phyloP scores from a whole-genome alignment of 2,329 filamentous ascomycete species.

The Penicillium fuscoglaucum region DNA sequence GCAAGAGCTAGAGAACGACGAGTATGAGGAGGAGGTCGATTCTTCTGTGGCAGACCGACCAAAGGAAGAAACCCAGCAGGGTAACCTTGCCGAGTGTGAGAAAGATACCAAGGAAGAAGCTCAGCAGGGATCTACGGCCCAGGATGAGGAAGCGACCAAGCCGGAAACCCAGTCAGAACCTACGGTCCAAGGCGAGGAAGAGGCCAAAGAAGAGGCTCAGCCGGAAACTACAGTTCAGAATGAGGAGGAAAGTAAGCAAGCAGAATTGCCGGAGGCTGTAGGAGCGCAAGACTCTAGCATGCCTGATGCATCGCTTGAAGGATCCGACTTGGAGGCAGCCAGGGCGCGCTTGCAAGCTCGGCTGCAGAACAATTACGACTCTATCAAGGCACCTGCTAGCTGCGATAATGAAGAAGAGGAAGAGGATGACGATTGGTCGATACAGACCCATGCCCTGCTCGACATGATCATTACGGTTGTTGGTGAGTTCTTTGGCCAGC shows the following conservation, averaged over 20 bases:
- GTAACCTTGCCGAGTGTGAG: not conserved
- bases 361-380: slow-evolving; percentile 24
- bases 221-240: not conserved
- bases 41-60: slow-evolving; percentile 7
- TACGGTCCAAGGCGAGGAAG: not conserved
- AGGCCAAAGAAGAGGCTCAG: slow-evolving; percentile 2
- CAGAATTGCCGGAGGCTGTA: not conserved
- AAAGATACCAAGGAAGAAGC: not conserved
- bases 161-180: not conserved
- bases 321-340: slow-evolving; percentile 49
- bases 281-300: slow-evolving; percentile 18
- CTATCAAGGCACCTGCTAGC: not conserved
- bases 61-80: not conserved
- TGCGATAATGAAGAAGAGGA: slow-evolving; percentile 9
- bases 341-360: slow-evolving; percentile 49
- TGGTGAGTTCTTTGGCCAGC: slow-evolving; percentile 86
- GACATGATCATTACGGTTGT: slow-evolving; percentile 90
- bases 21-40: slow-evolving; percentile 15
- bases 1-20: slow-evolving; percentile 44
- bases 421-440: slow-evolving; percentile 27
- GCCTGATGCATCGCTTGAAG: slow-evolving; percentile 17
- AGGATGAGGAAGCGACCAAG: not conserved
- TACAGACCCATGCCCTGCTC: slow-evolving; percentile 63
- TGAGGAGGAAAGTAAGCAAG: not conserved
- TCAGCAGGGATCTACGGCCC: not conserved